Evolutionary conservation across 2,329 filamentous ascomycete genomes (phyloP).

Genomic region (Grosmannia serpens): DNA sequence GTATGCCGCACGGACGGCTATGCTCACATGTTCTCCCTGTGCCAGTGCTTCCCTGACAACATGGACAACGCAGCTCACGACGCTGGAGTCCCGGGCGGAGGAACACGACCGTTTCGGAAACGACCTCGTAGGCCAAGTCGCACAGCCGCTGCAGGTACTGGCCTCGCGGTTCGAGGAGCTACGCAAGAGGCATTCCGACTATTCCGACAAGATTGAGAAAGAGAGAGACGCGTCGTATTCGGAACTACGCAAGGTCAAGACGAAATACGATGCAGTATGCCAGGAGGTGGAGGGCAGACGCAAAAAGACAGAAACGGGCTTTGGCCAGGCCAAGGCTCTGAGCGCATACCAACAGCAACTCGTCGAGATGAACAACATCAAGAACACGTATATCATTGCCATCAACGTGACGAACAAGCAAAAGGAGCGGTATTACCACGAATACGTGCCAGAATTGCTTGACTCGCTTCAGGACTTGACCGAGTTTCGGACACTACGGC

Average conservation of each 20-base stretch:
- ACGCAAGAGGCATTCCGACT: conserved; percentile 82
- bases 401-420: conserved; percentile 97
- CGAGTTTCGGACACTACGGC: conserved; percentile 71
- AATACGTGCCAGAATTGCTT: conserved; percentile 87
- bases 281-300: conserved; percentile 90
- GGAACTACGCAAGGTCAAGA: conserved; percentile 82
- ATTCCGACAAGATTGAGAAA: conserved; percentile 76
- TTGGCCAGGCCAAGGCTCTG: conserved; percentile 88
- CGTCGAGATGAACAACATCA: conserved; percentile 91
- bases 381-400: conserved; percentile 93
- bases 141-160: conserved; percentile 73
- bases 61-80: conserved; percentile 88
- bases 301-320: conserved; percentile 91
- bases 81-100: conserved; percentile 73
- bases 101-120: conserved; percentile 81
- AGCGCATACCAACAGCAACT: conserved; percentile 86
- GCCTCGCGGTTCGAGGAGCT: conserved; percentile 75
- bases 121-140: conserved; percentile 68
- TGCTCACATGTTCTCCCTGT: neutral
- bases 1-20: neutral
- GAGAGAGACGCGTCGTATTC: conserved; percentile 76
- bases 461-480: conserved; percentile 90
- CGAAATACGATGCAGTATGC: conserved; percentile 83
- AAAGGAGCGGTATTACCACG: conserved; percentile 94
- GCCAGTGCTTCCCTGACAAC: conserved; percentile 83